A percentile compares a stretch with the other conserved stretches of the same genome.
Evolutionary conservation across 225 moss, liverwort and hornwort genomes (phyloP).

Genomic region (Marchantia polymorpha): DNA sequence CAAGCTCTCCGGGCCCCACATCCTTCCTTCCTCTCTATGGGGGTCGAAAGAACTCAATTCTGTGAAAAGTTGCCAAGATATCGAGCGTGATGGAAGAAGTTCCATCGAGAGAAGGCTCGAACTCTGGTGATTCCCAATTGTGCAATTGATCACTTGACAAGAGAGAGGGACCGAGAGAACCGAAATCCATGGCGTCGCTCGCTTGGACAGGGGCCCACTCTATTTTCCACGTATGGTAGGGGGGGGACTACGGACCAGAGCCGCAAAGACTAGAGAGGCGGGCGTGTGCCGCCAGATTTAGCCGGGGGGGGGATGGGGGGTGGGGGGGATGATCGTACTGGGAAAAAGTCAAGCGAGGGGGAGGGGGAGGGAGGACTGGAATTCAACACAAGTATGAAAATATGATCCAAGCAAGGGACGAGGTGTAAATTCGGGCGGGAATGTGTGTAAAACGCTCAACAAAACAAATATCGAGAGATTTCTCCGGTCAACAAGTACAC

Average conservation of each 20-base stretch:
- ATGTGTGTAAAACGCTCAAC: neutral
- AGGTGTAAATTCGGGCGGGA: slow-evolving; percentile 6
- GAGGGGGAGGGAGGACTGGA: too few species aligned
- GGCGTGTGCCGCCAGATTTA: neutral
- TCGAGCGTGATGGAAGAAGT: too few species aligned
- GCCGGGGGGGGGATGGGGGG: too few species aligned
- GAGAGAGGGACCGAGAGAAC: neutral
- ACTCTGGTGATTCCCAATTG: neutral
- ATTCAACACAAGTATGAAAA: neutral
- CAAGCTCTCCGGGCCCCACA: too few species aligned
- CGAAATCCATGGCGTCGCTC: neutral
- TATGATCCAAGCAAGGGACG: neutral
- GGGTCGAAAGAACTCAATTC: too few species aligned
- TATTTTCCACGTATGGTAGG: neutral
- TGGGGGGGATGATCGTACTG: neutral
- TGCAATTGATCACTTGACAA: neutral
- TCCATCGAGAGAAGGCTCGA: neutral
- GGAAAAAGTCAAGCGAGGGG: slow-evolving; percentile 1
- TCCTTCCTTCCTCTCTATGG: too few species aligned
- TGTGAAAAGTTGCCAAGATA: too few species aligned
- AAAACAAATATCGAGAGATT: slow-evolving; percentile 10
- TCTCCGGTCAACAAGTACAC: neutral
- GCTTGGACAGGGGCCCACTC: neutral
- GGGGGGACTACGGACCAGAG: neutral
- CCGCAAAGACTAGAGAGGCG: neutral